Base-by-base conservation (phyloP, 2,329 filamentous ascomycete genomes). In the Epichloe scottii region DNA sequence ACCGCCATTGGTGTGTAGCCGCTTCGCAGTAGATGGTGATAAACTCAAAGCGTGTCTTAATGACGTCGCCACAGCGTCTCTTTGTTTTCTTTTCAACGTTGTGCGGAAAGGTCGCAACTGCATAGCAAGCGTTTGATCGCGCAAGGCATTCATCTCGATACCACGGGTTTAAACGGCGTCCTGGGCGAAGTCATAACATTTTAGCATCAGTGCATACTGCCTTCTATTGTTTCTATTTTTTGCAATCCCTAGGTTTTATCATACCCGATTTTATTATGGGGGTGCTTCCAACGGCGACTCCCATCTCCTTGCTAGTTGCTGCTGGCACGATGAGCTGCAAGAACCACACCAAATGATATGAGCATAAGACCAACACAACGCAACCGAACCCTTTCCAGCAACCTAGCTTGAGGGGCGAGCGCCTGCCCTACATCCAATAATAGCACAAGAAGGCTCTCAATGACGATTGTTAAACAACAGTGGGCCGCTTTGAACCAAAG, bases 1-100 rank as follows among this genome's bases (percentile, higher is more conserved):
- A 98, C 66, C 84, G 93, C 54, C 94, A 97, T 71, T 98, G 93
- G 93, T 98, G 93, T 66, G 85, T 93, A 53, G 84, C 85, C 53
- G 87, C 87, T 47, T 72, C 76, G 35, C 74, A 76, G 68, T 78
- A 66, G 51, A 33, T 33, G 30, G 14, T 33, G 39, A 42, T 37
- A n/a, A 21, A n/a, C 21, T 26, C 17, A 30, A 38, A 44, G 53
- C 53, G 54, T 41, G 21, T 15, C 54, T 51, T n/a, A 26, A 57
- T 59, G 55, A 57, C 40, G n/a, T 15, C 21, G 46, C 46, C 15
- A n/a, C 17, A 41, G 19, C 41, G 46, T 51, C 45, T 60, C 39
- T 58, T 59, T 60, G 47, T 57, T 61, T 61, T 63, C 38, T 59
- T 57, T 57, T 57, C 37, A 58, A 58, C 58, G 56, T 58, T 60